Evolutionary conservation across 495 filamentous ascomycete genomes (phyloP).

Genomic region (Podospora bellae-mahoneyi): DNA sequence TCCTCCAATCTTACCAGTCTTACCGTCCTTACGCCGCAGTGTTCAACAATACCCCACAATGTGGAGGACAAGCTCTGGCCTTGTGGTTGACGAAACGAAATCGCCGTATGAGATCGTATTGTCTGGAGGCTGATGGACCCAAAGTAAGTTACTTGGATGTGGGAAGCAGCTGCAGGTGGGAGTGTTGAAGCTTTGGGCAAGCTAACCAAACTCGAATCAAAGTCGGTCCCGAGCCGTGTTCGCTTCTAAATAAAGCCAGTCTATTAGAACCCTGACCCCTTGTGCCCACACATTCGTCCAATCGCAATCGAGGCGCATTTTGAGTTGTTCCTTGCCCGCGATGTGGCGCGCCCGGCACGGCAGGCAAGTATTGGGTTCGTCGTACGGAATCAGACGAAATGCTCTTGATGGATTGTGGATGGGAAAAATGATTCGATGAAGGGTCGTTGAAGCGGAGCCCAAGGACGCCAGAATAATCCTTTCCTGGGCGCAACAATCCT

Average conservation of each 20-base stretch:
- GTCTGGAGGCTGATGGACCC: not conserved
- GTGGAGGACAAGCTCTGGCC: too few species aligned
- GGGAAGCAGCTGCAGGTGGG: not conserved
- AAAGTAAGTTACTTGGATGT: not conserved
- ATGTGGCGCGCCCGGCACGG: not conserved
- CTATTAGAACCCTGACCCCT: conserved; percentile 5
- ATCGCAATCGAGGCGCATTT: not conserved
- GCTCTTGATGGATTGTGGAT: too few species aligned
- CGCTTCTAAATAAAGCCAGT: conserved; percentile 14
- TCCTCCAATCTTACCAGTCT: conserved; percentile 5
- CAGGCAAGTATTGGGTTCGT: not conserved
- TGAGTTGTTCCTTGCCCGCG: not conserved
- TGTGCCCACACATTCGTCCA: not conserved
- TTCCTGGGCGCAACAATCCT: not conserved
- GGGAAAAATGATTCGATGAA: not conserved
- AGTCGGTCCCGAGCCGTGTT: conserved; percentile 15
- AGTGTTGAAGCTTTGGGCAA: not conserved
- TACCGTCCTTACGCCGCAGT: not conserved
- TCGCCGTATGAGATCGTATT: not conserved
- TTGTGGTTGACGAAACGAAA: not conserved
- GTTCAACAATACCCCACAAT: not conserved
- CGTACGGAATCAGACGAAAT: too few species aligned
- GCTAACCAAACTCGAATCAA: conserved; percentile 4
- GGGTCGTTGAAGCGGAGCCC: not conserved
- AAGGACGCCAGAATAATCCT: not conserved